Evolutionary conservation across 495 filamentous ascomycete genomes (phyloP).

Genomic region (Talaromyces wortmannii): DNA sequence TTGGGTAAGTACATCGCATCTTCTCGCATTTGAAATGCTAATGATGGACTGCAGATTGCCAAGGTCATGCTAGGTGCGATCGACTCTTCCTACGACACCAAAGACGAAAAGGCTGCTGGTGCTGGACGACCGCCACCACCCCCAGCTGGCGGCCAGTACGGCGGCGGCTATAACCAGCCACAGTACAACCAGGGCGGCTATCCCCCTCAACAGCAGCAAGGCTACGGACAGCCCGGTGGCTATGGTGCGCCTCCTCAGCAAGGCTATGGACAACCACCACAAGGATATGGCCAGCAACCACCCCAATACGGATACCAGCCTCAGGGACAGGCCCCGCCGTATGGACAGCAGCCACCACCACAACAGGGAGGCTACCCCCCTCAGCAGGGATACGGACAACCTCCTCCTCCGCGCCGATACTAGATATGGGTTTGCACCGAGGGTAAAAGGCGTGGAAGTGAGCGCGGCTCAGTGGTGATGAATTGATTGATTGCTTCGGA

Average conservation of each 20-base stretch:
- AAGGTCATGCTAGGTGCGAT: conserved; percentile 69
- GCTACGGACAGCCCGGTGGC: conserved; percentile 10
- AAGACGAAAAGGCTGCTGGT: conserved; percentile 48
- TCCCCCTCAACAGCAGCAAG: conserved; percentile 7
- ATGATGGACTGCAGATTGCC: conserved; percentile 33
- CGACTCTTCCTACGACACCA: conserved; percentile 57
- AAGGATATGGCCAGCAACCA: background rate
- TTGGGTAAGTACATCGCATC: conserved; percentile 38
- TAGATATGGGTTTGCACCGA: background rate
- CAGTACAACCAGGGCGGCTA: background rate
- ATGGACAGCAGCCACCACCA: conserved; percentile 1
- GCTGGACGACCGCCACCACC: conserved; percentile 9
- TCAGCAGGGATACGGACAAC: conserved; percentile 15
- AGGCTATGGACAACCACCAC: conserved; percentile 5
- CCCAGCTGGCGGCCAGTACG: conserved; percentile 9
- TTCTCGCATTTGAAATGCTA: background rate
- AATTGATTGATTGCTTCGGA: no score
- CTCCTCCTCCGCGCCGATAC: conserved; percentile 3
- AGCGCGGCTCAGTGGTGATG: no score
- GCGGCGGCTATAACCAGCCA: conserved; percentile 15
- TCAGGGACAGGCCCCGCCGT: background rate
- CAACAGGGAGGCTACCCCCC: conserved; percentile 9
- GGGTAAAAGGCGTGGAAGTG: no score
- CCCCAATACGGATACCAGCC: background rate
- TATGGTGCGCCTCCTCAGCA: background rate